A percentile compares a stretch with the other conserved stretches of the same genome.
Conservation (phyloP, 202 grass and related monocot species). For the Cymbopogon flexuosus region DNA sequence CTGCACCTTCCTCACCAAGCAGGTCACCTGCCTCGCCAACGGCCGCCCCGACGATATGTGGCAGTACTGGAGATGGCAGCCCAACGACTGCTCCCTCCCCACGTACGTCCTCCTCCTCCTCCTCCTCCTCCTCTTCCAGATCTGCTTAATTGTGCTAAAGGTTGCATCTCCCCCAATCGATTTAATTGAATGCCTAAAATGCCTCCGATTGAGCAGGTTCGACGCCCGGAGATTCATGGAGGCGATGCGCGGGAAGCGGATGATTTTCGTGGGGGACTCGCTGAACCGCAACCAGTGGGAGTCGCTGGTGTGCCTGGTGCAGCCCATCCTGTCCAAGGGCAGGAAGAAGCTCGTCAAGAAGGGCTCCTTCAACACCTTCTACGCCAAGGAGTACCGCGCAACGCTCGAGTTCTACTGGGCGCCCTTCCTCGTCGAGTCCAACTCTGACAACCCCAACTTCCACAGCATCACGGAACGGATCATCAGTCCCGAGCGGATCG, state of each 20-base stretch:
- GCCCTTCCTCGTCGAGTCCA: constrained; percentile 92
- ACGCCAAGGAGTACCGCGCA: constrained; percentile 79
- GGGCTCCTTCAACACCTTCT: constrained; percentile 48
- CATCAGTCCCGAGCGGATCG: constrained; percentile 58
- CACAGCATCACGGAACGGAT: constrained; percentile 61
- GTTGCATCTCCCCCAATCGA: too few relatives aligned
- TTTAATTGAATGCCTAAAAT: too few relatives aligned
- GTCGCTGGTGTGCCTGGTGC: constrained; percentile 81
- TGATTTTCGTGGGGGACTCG: constrained; percentile 94
- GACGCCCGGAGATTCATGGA: constrained; percentile 76
- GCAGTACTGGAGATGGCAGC: constrained; percentile 97
- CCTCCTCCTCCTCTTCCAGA: not conserved
- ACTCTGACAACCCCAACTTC: constrained; percentile 80
- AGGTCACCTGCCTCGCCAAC: constrained; percentile 74
- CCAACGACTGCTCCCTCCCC: constrained; percentile 67
- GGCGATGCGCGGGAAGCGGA: constrained; percentile 68
- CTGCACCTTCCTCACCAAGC: constrained; percentile 58
- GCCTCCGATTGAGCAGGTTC: not conserved
- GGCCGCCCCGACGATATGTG: constrained; percentile 55
- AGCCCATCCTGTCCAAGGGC: constrained; percentile 48
- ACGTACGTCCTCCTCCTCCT: constrained; percentile 24
- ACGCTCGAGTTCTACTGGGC: constrained; percentile 99
- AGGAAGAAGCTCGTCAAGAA: constrained; percentile 43
- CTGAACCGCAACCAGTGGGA: constrained; percentile 96
- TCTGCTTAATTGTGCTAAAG: not conserved